Evolutionary conservation across 2,329 filamentous ascomycete species (phyloP).

Genomic region (Microsporum canis): DNA sequence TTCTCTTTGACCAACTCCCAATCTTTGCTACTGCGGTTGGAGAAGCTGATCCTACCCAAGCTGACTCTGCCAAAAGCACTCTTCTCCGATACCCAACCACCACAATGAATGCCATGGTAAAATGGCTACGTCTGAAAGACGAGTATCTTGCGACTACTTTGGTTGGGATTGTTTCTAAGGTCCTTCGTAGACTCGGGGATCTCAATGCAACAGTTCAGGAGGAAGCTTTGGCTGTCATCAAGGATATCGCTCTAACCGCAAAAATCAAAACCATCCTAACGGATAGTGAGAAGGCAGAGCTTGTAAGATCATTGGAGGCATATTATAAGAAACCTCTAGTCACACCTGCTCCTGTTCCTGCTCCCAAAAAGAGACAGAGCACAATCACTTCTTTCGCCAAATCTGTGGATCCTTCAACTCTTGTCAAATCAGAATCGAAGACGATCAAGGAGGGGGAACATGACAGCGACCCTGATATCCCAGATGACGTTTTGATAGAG

Average conservation of each 20-base stretch:
- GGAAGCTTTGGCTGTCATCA: constrained; percentile 52
- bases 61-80: constrained; percentile 35
- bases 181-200: constrained; percentile 69
- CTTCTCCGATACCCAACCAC: constrained; percentile 54
- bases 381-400: constrained; percentile 32
- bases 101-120: constrained; percentile 59
- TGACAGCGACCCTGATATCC: constrained; percentile 30
- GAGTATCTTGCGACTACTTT: constrained; percentile 72
- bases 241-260: constrained; percentile 42
- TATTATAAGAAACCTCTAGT: constrained; percentile 37
- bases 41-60: constrained; percentile 32
- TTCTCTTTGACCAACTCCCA: constrained; percentile 71
- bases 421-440: constrained; percentile 22
- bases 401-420: constrained; percentile 26
- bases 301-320: constrained; percentile 52
- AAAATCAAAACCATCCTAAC: constrained; percentile 67
- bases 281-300: constrained; percentile 71
- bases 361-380: constrained; percentile 34
- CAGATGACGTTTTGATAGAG: constrained; percentile 32
- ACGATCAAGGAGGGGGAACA: constrained; percentile 34
- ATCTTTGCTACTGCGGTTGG: constrained; percentile 64
- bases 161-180: constrained; percentile 70
- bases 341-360: constrained; percentile 26
- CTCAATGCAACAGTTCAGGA: constrained; percentile 58
- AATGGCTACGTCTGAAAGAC: constrained; percentile 85